Evolutionary conservation across 2,329 filamentous ascomycete species (phyloP), one percentile per base, ranked within the genome.

Genomic region (Paraconiothyrium sp.): DNA sequence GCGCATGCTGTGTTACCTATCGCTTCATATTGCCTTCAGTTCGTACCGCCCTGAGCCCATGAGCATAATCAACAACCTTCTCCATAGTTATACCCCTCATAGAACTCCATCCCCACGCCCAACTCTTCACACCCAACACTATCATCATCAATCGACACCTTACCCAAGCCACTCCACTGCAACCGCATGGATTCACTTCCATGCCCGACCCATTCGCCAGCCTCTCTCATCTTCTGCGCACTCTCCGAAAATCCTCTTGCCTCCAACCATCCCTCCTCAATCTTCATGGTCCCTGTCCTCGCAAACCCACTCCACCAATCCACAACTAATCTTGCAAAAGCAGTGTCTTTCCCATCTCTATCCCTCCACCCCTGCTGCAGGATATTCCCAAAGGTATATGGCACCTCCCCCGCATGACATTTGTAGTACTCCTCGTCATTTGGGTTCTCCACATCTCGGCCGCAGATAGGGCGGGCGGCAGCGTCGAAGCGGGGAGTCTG

Each of bases 351-450:
- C 8, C 73, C 78, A 58, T 81, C 79, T 6, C 80, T 72, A 52
- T 78, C 78, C 2, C 73, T 72, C 50, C 70, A 69, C 0, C 75
- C 76, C 3, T 58, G 69, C 32, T 76, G 72, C 5, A 60, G 57
- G n/a, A 71, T 67, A 7, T 72, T 80, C 27, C 76, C 80, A 60
- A 81, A 80, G 5, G 77, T 76, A n/a, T 77, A 66, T 58, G 76
- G 71, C 57, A 80, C 74, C 58, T 81, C 79, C 10, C 78, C 79
- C 1, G 74, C 78, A 57, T 82, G 79, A 67, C 80, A 82, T 62
- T 80, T 81, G 66, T 76, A 78, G 67, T 82, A 82, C 59, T 81
- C 79, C 3, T 37, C 35, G 3, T 54, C 51, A n/a, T 72, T 66
- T 2, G 76, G 78, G 59, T 80, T 74, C 22, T 76, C 76, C 48